Percentiles rank a stretch among this genome's conserved stretches.
Conservation (phyloP, 164 flowering plant species). For the Vitis riparia region DNA sequence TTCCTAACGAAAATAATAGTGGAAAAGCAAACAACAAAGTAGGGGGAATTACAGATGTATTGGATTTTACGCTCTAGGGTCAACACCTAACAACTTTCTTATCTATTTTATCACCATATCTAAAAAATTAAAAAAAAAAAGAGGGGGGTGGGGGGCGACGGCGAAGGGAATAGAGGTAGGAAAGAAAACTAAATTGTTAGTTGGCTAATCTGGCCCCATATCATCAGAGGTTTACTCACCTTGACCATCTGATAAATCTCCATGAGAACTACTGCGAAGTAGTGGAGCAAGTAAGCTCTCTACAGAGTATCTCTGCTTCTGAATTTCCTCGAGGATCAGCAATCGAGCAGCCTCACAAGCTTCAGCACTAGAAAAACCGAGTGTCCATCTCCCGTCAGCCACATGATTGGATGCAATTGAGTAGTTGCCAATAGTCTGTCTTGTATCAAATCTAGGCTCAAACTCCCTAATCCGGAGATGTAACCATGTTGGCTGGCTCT, state of each 20-base stretch:
- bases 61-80: no score
- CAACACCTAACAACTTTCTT: neutral
- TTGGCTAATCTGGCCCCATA: no score
- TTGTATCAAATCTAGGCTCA: conserved; percentile 31
- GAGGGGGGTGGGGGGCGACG: no score
- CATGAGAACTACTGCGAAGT: conserved; percentile 21
- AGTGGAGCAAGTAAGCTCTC: conserved; percentile 42
- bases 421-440: conserved; percentile 16
- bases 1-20: no score
- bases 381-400: conserved; percentile 57
- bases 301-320: conserved; percentile 48
- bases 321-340: conserved; percentile 36
- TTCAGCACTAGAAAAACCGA: conserved; percentile 49
- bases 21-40: no score
- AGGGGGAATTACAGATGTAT: no score
- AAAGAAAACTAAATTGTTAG: no score
- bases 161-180: no score
- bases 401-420: conserved; percentile 13
- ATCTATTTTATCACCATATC: neutral
- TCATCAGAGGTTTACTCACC: conserved; percentile 19
- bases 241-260: conserved; percentile 13
- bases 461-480: conserved; percentile 54
- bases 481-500: conserved; percentile 59
- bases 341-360: conserved; percentile 52
- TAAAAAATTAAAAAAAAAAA: neutral